Evolutionary conservation across 2,329 filamentous ascomycete species (phyloP).

Genomic region (Sclerotiophoma versabilis): DNA sequence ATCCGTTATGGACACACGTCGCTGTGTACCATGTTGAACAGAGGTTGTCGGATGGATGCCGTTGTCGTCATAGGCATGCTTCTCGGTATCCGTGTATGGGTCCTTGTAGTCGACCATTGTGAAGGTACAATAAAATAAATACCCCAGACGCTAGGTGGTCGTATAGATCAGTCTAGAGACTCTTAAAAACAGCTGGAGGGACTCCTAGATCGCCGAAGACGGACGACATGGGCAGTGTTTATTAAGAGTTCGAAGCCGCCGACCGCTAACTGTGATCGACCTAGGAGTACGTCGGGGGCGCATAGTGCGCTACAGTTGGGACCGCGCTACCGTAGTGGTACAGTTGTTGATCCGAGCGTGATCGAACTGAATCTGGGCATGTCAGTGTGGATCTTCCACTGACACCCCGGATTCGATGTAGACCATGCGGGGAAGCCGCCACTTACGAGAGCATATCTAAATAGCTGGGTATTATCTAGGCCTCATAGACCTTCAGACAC

Average conservation of each 20-base stretch:
- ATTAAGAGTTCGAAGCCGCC: background rate
- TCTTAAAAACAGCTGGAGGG: background rate
- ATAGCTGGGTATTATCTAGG: background rate
- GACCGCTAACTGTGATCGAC: conserved; percentile 4
- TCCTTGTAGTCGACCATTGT: conserved; percentile 15
- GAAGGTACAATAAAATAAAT: background rate
- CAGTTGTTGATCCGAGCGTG: conserved; percentile 7
- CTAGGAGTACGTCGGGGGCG: background rate
- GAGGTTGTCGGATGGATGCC: conserved; percentile 9
- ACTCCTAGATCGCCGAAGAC: background rate
- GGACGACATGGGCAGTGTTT: background rate
- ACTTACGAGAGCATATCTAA: conserved; percentile 1
- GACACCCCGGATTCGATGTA: conserved; percentile 9
- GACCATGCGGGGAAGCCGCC: conserved; percentile 9
- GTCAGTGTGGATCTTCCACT: conserved; percentile 6
- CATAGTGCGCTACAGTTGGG: conserved; percentile 7
- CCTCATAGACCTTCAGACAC: background rate
- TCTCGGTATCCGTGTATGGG: conserved; percentile 4
- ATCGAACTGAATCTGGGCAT: background rate
- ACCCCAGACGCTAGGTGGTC: background rate
- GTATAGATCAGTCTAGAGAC: background rate
- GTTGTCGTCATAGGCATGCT: conserved; percentile 1
- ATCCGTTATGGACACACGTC: conserved; percentile 22
- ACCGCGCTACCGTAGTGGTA: conserved; percentile 5
- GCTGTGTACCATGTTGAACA: conserved; percentile 8